Conservation (phyloP, 495 filamentous ascomycete species). For the Xylaria telfairii region DNA sequence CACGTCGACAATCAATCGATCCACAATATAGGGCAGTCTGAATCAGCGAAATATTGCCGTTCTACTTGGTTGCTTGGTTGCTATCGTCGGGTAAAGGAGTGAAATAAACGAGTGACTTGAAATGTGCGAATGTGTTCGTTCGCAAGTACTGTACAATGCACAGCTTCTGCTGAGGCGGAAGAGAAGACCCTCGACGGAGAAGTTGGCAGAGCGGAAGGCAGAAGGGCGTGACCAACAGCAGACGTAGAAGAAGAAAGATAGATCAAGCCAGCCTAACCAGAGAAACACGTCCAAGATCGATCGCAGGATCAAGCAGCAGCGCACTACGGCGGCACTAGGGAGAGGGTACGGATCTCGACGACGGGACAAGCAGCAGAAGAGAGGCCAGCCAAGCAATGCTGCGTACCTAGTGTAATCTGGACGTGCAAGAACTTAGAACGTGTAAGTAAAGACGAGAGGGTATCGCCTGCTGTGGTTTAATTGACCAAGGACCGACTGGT, state of each 20-base stretch:
- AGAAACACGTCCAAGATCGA: background rate
- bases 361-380: background rate
- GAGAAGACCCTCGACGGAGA: slow-evolving; percentile 5
- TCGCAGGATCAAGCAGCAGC: slow-evolving; percentile 5
- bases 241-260: slow-evolving; percentile 1
- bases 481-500: slow-evolving; percentile 23
- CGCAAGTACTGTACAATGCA: background rate
- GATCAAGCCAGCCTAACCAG: background rate
- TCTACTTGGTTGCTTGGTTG: no score
- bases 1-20: slow-evolving; percentile 11
- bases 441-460: background rate
- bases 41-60: slow-evolving; percentile 36
- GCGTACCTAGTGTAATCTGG: background rate
- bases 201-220: background rate
- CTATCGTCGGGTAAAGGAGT: slow-evolving; percentile 23
- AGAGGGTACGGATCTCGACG: background rate
- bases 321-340: slow-evolving; percentile 10
- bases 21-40: slow-evolving; percentile 19
- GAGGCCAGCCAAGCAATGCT: slow-evolving; percentile 6
- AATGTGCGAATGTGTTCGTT: slow-evolving; percentile 21
- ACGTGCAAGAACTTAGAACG: background rate
- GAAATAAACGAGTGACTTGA: slow-evolving; percentile 31
- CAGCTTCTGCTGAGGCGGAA: background rate
- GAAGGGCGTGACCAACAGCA: background rate
- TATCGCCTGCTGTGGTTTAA: slow-evolving; percentile 18